Conservation (phyloP, 805 yeast genomes). For the Nakazawaea populi region DNA sequence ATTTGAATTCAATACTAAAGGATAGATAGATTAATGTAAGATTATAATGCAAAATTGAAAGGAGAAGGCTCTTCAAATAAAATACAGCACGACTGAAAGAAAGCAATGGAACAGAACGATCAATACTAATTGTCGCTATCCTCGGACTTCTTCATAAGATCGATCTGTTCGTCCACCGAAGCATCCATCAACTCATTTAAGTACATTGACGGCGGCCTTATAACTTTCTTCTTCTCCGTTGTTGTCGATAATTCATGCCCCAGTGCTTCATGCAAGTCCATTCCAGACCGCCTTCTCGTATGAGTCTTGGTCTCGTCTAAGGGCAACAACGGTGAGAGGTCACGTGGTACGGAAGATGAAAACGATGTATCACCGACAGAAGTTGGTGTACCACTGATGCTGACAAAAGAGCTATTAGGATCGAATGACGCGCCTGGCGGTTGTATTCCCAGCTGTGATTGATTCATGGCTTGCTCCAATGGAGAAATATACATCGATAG, state of each 20-base stretch:
- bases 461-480: conserved; percentile 17
- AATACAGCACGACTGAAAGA: too few species aligned
- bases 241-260: neutral
- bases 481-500: conserved; percentile 19
- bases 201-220: conserved; percentile 33
- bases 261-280: conserved; percentile 2
- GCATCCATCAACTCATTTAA: conserved; percentile 30
- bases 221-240: conserved; percentile 5
- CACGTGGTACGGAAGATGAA: conserved; percentile 11
- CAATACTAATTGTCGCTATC: neutral
- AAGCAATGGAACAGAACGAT: too few species aligned
- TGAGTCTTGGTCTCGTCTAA: neutral
- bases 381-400: neutral
- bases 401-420: neutral
- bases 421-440: neutral
- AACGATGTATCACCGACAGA: neutral
- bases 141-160: neutral
- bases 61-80: too few species aligned
- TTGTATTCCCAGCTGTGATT: conserved; percentile 8
- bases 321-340: conserved; percentile 8
- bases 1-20: too few species aligned
- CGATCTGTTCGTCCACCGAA: neutral
- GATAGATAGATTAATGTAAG: too few species aligned
- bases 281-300: neutral
- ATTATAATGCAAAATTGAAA: too few species aligned